Percentiles rank a stretch among this genome's conserved stretches.
Evolutionary conservation across 2,329 filamentous ascomycete species (phyloP).

Genomic region (Berkeleyomyces rouxiae): DNA sequence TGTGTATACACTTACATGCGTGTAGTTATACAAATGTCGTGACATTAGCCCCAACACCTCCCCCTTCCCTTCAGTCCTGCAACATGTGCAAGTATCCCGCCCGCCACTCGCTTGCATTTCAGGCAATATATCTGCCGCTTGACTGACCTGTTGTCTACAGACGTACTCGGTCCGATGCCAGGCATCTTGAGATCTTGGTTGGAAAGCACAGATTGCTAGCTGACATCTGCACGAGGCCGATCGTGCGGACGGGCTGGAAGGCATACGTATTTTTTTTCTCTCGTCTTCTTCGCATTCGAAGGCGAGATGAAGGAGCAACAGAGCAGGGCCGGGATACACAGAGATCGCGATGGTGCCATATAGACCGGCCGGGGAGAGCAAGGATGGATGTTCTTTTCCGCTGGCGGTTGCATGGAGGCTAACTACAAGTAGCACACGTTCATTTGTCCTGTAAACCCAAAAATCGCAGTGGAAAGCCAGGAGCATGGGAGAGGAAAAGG

Average conservation of each 20-base stretch:
- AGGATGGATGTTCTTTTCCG: background rate
- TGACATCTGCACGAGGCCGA: background rate
- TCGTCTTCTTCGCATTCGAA: background rate
- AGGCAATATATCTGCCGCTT: too few relatives aligned
- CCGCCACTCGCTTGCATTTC: too few relatives aligned
- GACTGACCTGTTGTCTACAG: background rate
- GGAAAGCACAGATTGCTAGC: background rate
- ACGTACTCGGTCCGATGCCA: background rate
- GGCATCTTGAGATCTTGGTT: background rate
- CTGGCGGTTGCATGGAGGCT: background rate
- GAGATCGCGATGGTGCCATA: background rate
- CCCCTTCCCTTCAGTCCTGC: too few relatives aligned
- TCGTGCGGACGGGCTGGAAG: background rate
- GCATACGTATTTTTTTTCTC: background rate
- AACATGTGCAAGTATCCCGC: too few relatives aligned
- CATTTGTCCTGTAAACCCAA: background rate
- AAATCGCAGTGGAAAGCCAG: background rate
- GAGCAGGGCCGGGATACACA: background rate
- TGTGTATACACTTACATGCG: too few relatives aligned
- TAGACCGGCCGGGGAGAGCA: background rate
- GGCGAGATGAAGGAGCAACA: background rate
- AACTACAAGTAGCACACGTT: background rate
- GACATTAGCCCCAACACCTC: too few relatives aligned
- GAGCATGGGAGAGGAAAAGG: background rate
- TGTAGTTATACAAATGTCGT: too few relatives aligned